Conservation (phyloP, 2,329 filamentous ascomycete genomes). For the Fusarium ambrosium region DNA sequence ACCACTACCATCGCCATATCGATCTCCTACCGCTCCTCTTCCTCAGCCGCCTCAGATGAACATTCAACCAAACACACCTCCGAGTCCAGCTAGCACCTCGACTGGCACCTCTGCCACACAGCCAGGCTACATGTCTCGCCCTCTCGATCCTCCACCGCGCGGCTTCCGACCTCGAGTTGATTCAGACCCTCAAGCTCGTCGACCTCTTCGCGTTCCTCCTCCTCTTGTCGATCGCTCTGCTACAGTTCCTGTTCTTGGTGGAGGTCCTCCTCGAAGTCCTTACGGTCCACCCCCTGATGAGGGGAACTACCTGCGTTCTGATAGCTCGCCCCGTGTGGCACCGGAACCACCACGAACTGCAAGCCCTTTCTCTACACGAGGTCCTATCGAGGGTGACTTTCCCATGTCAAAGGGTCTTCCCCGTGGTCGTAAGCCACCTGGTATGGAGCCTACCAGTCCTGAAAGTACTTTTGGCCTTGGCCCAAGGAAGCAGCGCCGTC, state of each 20-base stretch:
- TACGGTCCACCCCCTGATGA: slow-evolving; percentile 42
- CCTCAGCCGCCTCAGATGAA: slow-evolving; percentile 30
- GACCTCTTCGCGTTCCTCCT: slow-evolving; percentile 43
- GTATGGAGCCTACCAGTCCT: slow-evolving; percentile 12
- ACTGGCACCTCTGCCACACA: not conserved
- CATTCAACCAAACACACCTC: slow-evolving; percentile 24
- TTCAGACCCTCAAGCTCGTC: slow-evolving; percentile 40
- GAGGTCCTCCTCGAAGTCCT: slow-evolving; percentile 35
- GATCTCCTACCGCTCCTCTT: slow-evolving; percentile 30
- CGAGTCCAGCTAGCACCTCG: slow-evolving; percentile 2
- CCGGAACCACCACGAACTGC: slow-evolving; percentile 33
- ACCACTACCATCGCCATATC: slow-evolving; percentile 30
- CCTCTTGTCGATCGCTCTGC: slow-evolving; percentile 33
- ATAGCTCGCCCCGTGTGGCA: slow-evolving; percentile 16
- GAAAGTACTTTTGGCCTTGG: slow-evolving; percentile 24
- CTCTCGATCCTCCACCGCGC: slow-evolving; percentile 46
- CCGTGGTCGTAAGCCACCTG: slow-evolving; percentile 49
- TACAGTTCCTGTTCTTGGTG: slow-evolving; percentile 17
- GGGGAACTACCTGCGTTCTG: slow-evolving; percentile 36
- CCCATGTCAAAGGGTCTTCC: slow-evolving; percentile 53
- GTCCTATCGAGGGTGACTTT: slow-evolving; percentile 51
- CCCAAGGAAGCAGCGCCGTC: slow-evolving; percentile 39
- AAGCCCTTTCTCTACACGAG: slow-evolving; percentile 47
- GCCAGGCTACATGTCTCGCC: slow-evolving; percentile 38
- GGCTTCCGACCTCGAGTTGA: slow-evolving; percentile 46